Evolutionary conservation across 1,139 yeast species (phyloP), one percentile per base, ranked within the genome.

Genomic region (Entelexis sorbosivorans): DNA sequence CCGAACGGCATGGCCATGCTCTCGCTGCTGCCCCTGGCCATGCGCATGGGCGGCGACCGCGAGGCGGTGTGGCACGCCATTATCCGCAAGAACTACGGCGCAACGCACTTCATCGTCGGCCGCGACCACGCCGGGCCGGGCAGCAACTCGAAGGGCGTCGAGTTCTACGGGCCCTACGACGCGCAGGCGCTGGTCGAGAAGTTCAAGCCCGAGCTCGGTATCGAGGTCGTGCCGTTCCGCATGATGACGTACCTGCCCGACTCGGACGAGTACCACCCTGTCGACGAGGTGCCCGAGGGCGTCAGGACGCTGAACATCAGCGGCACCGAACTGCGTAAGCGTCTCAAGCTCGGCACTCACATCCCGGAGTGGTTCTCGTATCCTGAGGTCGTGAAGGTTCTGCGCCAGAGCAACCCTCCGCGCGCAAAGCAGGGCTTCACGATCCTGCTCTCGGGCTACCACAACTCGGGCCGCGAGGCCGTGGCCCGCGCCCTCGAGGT

Each of bases 71-170:
- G 97, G 97, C 97, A 89, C 67, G 96, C 96, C 26, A 83, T 89
- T 65, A 89, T 89, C 66, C 83, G 97, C 72, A 86, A 88, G 75
- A 89, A 89, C 71, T 88, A 83, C 67, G 97, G 97, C 66, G 96
- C 95, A 52, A 85, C 95, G 52, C 97, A 89, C 69, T 89, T 89
- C 71, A 91, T 91, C 64, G 96, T 89, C 51, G 97, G 98, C 56
- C 82, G 98, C 73, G 96, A 89, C 69, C 97, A 89, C 66, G 96
- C 96, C 54, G 97, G 97, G 56, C 97, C 97, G 28, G 97, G 97
- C 60, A 77, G 78, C 61, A 89, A 89, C 77, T 87, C 96, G 51
- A 74, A 82, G 66, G 97, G 97, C 56, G 89, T 79, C 48, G 96
- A 88, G 59, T 89, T 89, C 72, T 91, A 89, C 65, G 97, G 97